Percentiles rank a stretch among this genome's conserved stretches.
phyloP scores from a whole-genome alignment of 2,329 filamentous ascomycete genomes.

The Apiospora saccharicola region DNA sequence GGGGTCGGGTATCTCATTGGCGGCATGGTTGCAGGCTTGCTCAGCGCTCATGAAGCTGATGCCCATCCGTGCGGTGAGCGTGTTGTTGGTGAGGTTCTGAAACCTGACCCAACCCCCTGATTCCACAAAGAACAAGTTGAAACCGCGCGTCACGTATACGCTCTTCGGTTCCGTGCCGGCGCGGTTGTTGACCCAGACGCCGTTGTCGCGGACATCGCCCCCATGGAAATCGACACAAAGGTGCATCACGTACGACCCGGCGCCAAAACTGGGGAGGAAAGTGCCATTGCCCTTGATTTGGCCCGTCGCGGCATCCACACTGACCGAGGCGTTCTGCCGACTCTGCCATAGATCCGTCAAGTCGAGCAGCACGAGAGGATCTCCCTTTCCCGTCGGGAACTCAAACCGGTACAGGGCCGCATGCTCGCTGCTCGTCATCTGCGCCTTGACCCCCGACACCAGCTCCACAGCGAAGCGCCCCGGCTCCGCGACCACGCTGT shows the following conservation, averaged over 20 bases:
- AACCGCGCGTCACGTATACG: constrained; percentile 48
- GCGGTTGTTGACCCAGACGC: constrained; percentile 50
- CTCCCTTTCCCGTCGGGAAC: constrained; percentile 51
- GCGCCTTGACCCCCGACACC: constrained; percentile 58
- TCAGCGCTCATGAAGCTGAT: constrained; percentile 68
- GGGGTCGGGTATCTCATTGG: constrained; percentile 67
- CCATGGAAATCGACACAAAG: constrained; percentile 68
- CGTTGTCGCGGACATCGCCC: constrained; percentile 46
- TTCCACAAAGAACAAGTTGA: constrained; percentile 51
- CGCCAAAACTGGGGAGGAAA: constrained; percentile 68
- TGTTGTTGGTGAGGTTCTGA: constrained; percentile 49
- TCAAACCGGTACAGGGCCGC: constrained; percentile 68
- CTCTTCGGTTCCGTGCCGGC: constrained; percentile 48
- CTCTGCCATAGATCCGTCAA: constrained; percentile 66
- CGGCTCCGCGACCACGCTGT: constrained; percentile 55
- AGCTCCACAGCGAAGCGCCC: constrained; percentile 67
- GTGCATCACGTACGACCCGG: constrained; percentile 63
- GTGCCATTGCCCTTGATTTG: constrained; percentile 64
- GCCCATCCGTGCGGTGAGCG: constrained; percentile 66
- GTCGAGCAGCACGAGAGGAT: constrained; percentile 65
- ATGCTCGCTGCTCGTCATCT: constrained; percentile 68
- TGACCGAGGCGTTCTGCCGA: constrained; percentile 55
- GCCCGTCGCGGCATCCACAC: constrained; percentile 57
- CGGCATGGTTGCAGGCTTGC: constrained; percentile 68
- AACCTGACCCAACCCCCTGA: constrained; percentile 66